Evolutionary conservation across 805 yeast species (phyloP), one percentile per base, ranked within the genome.

Genomic region (Candida tammaniensis): DNA sequence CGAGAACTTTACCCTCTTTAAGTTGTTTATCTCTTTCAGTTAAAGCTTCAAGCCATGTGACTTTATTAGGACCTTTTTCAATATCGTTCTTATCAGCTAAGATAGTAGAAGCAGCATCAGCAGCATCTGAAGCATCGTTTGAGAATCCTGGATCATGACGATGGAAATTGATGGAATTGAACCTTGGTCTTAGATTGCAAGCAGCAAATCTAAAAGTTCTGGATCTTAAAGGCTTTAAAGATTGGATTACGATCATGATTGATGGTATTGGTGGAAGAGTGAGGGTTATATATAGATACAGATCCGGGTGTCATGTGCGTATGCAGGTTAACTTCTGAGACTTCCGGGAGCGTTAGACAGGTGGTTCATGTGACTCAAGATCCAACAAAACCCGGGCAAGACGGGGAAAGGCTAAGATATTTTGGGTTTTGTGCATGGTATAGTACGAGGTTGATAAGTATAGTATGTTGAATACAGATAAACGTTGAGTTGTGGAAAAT

Each of bases 11-110:
- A n/a, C 95, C 93, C 40, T 81, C 86, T 16, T 76, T 78, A 51
- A 74, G 58, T 50, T 84, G 85, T 51, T 76, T 72, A 47, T 80
- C 75, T 34, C 88, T 72, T 47, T 86, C 93, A 11, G 74, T 72
- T 40, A 88, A 64, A 0, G 96, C 96, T 35, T 79, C 86, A 52
- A 86, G 61, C 97, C 97, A 89, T 3, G 96, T 86, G 24, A 82
- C 86, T 36, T 60, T 60, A 39, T 65, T 64, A 12, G 64, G 62
- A 30, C 33, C 28, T 27, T 54, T 68, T 37, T 67, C 72, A 41
- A 68, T 66, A 45, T 81, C 87, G 33, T 68, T 58, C 38, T 61
- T 63, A 47, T 82, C 88, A 0, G 86, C 75, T 31, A 77, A 56
- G 9, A 80, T 70, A 4, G 88, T 80, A n/a, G 88, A 76, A 6